These are phyloP conservation scores for Neonectria ditissima DNA, from an alignment of 2,329 filamentous ascomycete species.

Conservation along the genomic window DNA sequence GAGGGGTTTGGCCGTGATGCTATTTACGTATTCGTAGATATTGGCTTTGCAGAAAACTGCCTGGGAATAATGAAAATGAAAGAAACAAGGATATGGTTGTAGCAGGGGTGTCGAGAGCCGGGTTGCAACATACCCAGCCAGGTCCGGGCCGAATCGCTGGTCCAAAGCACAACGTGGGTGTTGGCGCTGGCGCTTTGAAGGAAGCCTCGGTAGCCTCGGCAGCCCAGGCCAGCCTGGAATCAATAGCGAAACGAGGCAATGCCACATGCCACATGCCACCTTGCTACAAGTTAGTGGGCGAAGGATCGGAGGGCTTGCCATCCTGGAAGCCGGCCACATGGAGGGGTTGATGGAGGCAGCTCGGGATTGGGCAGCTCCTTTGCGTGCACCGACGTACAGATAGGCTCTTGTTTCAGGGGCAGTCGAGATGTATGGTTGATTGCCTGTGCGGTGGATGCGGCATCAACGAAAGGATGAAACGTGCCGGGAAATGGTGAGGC, in stretches of 20 bases:
- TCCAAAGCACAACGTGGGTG: background rate
- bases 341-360: background rate
- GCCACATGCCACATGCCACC: background rate
- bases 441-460: background rate
- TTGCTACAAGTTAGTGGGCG: background rate
- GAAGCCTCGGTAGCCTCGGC: background rate
- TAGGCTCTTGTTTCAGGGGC: background rate
- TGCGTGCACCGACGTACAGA: background rate
- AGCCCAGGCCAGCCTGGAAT: background rate
- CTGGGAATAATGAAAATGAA: background rate
- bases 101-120: conserved; percentile 11
- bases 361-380: background rate
- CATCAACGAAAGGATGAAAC: background rate
- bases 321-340: background rate
- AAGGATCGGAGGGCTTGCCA: background rate
- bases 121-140: conserved; percentile 13
- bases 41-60: background rate
- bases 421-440: background rate
- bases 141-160: conserved; percentile 22
- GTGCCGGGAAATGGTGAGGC: background rate
- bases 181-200: background rate
- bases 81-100: conserved; percentile 2
- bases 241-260: background rate
- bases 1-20: background rate
- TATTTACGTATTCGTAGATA: background rate